Evolutionary conservation across 257 asterid genomes (phyloP), one percentile per base, ranked within the genome.

Genomic region (Primulina huaijiensis): DNA sequence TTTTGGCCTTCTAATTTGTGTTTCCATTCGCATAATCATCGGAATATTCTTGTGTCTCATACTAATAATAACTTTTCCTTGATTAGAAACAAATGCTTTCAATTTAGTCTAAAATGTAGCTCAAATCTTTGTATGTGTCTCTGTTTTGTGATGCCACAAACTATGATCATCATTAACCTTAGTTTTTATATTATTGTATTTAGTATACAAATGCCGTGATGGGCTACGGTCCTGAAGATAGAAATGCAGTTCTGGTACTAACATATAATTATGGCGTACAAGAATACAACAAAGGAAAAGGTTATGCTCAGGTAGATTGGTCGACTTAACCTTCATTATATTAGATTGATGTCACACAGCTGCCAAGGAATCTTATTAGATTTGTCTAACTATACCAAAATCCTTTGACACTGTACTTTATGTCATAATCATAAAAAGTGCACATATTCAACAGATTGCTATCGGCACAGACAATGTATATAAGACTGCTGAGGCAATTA

Each of bases 221-320:
- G 95, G 95, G 97, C 56, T 90, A 89, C 73, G 95, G 90, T 30
- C 90, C 92, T 62, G 95, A 90, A 77, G 96, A 89, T 43, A 76
- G 81, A 78, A 90, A 56, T 81, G 84, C 82, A 14, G 92, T 89
- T 37, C 12, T 90, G 77, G 90, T 79, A 74, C 81, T 90, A 78
- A 89, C 97, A 62, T 90, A 82, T 77, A 82, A 80, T 40, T 85
- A 89, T 40, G 96, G 92, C 31, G 83, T 87, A 35, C 81, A 78
- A 67, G 89, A 83, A 70, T 89, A 89, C 64, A 85, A 80, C 77
- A 90, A 89, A 78, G 96, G 97, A 82, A 83, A 90, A 77, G 95
- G 90, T 62, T 88, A 90, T 77, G 92, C 77, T 68, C 97, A 90
- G 91, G 94, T 88, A 72, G 55, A n/a, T 50, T 58, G 43, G 65